Base-by-base conservation (phyloP, 441 rosid genomes). In the Macaranga tanarius region DNA sequence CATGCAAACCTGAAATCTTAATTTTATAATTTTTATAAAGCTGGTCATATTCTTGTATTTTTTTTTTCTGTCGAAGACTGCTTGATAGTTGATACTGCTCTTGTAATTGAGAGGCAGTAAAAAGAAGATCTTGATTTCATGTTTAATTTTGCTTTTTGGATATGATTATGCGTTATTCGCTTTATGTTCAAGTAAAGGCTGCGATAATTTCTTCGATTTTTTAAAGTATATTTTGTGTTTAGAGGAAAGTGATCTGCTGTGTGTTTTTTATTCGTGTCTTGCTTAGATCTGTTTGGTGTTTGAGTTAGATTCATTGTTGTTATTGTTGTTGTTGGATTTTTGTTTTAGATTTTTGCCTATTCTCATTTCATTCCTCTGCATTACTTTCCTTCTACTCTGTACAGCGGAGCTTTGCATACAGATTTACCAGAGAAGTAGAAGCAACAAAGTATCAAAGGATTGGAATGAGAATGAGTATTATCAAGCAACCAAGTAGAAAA, bases 201-300 rank as follows among this genome's bases (percentile, higher is more conserved):
- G 79, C 31, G 23, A 76, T 44, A 26, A 26, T 38, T 25, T 38
- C 56, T n/a, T n/a, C 48, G 38, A 51, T 61, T 31, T 44, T 59
- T 55, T 40, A n/a, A n/a, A n/a, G n/a, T n/a, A n/a, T 5, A 13
- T 22, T n/a, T 54, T 25, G 58, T 22, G 31, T 22, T 59, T 44
- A 6, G 20, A 59, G 17, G 2, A 0, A 45, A 45, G 66, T 65
- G 76, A 66, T 75, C 63, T 50, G 63, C 23, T 23, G 28, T 63
- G 40, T 60, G 10, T 38, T 76, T 60, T 63, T 13, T 20, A 17
- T 63, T n/a, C 40, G 13, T 19, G 51, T 70, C 60, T 48, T 62
- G 69, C 79, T 81, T 84, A 83, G 93, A 89, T 87, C 89, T 87
- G 86, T 77, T 76, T 70, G 61, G 74, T 65, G 79, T 56, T 65